Base-by-base conservation (phyloP, 331 rosid species). In the Acacia pycnantha region DNA sequence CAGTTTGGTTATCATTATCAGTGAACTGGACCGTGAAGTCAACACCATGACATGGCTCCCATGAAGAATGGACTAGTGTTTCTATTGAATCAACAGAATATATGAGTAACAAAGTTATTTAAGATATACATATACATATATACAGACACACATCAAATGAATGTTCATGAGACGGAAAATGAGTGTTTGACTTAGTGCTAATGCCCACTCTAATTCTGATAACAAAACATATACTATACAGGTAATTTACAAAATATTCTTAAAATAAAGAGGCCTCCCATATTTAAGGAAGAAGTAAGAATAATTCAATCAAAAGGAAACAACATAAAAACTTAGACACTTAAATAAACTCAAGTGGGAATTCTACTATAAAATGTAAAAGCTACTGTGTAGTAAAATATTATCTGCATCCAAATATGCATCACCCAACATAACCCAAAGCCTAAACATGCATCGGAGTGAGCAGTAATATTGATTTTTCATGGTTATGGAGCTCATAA, bases 31-130 rank as follows among this genome's bases (percentile, higher is more conserved):
- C 78, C 77, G 89, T 81, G 90, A 94, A 94, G 88, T 94, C 97
- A 3, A 90, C 93, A 33, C 83, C 83, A 48, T 91, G 86, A n/a
- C 82, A 76, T 18, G 75, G 87, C 26, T 78, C 86, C 83, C 85
- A 68, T 6, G 91, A 79, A 76, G 98, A 89, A 86, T 94, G 98
- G 82, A 94, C 87, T 73, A 94, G 90, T 10, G 98, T 94, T 88
- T 94, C 98, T 94, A 89, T 84, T 41, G 69, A 80, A 84, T 33
- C 61, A 33, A 78, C 71, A 53, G 77, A 66, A 43, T 53, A 35
- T 46, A 35, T 56, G 48, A 82, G 70, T 31, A 76, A 67, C 24
- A 75, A 54, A 54, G 77, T 71, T 46, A 72, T 74, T 68, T 41
- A 12, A 44, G 64, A 59, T n/a, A 59, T 58, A 24, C 65, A 61